These are phyloP conservation scores for Plasmodium gonderi DNA, from an alignment of 169 alveolate genomes.

Conservation along the genomic window DNA sequence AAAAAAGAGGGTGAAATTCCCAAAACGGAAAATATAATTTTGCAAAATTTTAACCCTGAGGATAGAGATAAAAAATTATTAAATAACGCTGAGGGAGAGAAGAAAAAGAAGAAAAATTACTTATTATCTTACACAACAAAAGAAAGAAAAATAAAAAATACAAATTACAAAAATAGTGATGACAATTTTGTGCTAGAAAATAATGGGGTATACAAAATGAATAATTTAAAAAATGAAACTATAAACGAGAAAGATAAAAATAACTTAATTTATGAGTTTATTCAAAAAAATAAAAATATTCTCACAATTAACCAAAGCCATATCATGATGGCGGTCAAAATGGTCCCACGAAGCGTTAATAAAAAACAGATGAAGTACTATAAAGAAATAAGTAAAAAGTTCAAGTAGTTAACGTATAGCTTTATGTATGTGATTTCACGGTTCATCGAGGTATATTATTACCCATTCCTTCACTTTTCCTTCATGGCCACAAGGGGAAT, in stretches of 20 bases:
- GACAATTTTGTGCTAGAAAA: neutral
- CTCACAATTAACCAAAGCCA: slow-evolving; percentile 58
- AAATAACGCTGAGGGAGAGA: neutral
- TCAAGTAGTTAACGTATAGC: slow-evolving; percentile 5
- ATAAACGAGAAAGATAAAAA: slow-evolving; percentile 48
- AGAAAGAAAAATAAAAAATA: neutral
- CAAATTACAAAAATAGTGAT: neutral
- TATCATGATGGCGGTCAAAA: slow-evolving; percentile 39
- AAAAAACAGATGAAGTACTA: slow-evolving; percentile 45
- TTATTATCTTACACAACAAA: neutral
- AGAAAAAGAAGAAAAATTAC: neutral
- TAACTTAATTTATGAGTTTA: slow-evolving; percentile 64
- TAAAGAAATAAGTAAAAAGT: slow-evolving; percentile 68
- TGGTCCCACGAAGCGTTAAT: slow-evolving; percentile 61
- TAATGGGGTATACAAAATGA: slow-evolving; percentile 12
- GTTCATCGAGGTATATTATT: too few species aligned
- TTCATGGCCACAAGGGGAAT: too few species aligned
- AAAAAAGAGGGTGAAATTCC: neutral
- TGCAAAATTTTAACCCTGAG: neutral
- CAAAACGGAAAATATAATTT: neutral
- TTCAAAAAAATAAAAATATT: slow-evolving; percentile 66
- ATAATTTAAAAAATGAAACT: slow-evolving; percentile 30
- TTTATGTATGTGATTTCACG: too few species aligned
- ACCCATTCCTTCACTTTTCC: too few species aligned
- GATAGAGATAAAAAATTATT: neutral